Conservation (phyloP, 1,284 basidiomycete species). For the Vanrija pseudolonga region DNA sequence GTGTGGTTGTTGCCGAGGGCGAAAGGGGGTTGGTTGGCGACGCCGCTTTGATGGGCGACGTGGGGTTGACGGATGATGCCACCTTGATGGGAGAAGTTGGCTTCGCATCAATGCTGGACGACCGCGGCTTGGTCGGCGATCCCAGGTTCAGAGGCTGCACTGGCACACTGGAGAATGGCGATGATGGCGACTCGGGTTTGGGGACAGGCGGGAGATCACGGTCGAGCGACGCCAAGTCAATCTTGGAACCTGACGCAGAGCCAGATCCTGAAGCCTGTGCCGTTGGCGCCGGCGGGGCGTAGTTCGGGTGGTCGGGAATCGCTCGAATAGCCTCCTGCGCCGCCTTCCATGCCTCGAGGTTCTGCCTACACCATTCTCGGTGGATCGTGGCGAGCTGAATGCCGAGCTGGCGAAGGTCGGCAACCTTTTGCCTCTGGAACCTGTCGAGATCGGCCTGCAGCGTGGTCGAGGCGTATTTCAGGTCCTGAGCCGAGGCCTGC, state of each 20-base stretch:
- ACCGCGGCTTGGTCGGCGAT: background rate
- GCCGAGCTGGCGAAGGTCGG: slow-evolving; percentile 86
- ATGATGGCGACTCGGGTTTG: background rate
- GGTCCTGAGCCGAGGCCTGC: slow-evolving; percentile 81
- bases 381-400: slow-evolving; percentile 86
- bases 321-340: slow-evolving; percentile 84
- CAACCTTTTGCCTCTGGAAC: slow-evolving; percentile 97
- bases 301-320: slow-evolving; percentile 84
- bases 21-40: background rate
- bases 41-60: background rate
- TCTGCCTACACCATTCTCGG: slow-evolving; percentile 95
- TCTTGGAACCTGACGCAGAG: background rate
- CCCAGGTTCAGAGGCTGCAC: no score
- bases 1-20: background rate
- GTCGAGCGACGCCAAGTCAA: slow-evolving; percentile 8
- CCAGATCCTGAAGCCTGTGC: no score
- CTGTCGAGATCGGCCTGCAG: slow-evolving; percentile 97
- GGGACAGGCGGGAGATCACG: slow-evolving; percentile 17
- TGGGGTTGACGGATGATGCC: background rate
- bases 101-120: background rate
- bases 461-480: slow-evolving; percentile 91
- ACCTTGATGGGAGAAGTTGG: background rate
- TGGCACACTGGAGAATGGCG: background rate
- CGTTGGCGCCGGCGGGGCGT: slow-evolving; percentile 18
- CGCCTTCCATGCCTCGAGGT: slow-evolving; percentile 93